phyloP scores from a whole-genome alignment of 2,329 filamentous ascomycete species.

The Nemania sp. region DNA sequence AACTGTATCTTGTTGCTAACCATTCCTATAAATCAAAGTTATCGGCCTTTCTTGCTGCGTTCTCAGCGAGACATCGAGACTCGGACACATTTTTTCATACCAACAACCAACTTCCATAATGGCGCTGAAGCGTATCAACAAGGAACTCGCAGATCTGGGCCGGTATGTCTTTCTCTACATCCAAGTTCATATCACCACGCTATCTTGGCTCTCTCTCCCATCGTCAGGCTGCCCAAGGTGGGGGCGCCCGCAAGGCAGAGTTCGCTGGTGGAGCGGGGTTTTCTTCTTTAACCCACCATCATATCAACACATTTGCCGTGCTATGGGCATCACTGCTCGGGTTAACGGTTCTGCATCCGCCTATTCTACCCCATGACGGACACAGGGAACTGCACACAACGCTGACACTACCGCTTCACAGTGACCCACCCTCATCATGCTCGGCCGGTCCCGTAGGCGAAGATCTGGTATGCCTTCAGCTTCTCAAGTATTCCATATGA shows the following conservation, averaged over 20 bases:
- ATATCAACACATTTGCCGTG: not conserved
- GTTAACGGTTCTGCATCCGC: too few relatives aligned
- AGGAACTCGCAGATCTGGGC: constrained; percentile 88
- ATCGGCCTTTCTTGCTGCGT: constrained; percentile 16
- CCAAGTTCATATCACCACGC: constrained; percentile 18
- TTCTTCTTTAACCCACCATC: not conserved
- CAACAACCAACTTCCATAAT: constrained; percentile 51
- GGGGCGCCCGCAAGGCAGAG: constrained; percentile 27
- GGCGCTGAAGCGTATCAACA: constrained; percentile 94
- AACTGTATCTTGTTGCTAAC: constrained; percentile 33
- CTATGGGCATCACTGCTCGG: too few relatives aligned
- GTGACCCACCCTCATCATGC: constrained; percentile 98
- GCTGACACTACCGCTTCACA: constrained; percentile 45
- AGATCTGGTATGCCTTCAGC: constrained; percentile 83
- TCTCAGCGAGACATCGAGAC: constrained; percentile 24
- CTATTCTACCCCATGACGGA: too few relatives aligned
- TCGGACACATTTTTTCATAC: constrained; percentile 11
- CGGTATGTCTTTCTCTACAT: constrained; percentile 62
- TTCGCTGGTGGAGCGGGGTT: constrained; percentile 31
- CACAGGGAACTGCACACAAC: too few relatives aligned
- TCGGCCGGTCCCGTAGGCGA: constrained; percentile 96
- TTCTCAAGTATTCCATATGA: too few relatives aligned
- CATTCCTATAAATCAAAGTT: constrained; percentile 27
- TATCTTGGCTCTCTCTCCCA: constrained; percentile 16
- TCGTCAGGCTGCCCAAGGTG: constrained; percentile 32